phyloP scores from a whole-genome alignment of 306 rosid genomes.

The barrel medic (Medicago truncatula) region DNA sequence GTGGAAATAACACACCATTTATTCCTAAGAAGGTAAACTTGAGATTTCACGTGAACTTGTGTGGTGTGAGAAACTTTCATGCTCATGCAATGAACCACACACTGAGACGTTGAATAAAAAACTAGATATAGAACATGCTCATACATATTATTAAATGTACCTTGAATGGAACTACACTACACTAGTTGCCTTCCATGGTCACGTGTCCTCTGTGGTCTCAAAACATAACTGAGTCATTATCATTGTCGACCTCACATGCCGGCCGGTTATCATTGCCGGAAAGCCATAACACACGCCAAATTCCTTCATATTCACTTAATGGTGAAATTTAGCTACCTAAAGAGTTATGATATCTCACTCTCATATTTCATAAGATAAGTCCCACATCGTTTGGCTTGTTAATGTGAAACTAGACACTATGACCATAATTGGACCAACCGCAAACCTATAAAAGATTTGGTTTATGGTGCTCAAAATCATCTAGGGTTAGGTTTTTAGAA shows the following conservation, averaged over 20 bases:
- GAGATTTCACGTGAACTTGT: not conserved
- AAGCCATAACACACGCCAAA: slow-evolving; percentile 31
- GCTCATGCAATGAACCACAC: not conserved
- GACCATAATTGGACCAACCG: slow-evolving; percentile 32
- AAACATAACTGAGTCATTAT: slow-evolving; percentile 38
- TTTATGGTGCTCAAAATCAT: too few species aligned
- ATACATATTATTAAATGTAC: slow-evolving; percentile 34
- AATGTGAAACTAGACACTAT: slow-evolving; percentile 34
- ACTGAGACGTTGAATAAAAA: slow-evolving; percentile 27
- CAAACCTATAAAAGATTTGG: slow-evolving; percentile 5
- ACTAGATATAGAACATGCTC: slow-evolving; percentile 26
- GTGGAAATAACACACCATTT: too few species aligned
- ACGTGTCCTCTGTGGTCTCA: slow-evolving; percentile 54
- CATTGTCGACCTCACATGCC: slow-evolving; percentile 50
- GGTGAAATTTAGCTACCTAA: slow-evolving; percentile 20
- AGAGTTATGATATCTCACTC: slow-evolving; percentile 10
- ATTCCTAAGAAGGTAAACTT: too few species aligned
- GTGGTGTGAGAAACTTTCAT: slow-evolving; percentile 3
- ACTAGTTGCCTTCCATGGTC: slow-evolving; percentile 41
- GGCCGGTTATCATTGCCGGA: slow-evolving; percentile 51
- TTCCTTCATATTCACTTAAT: slow-evolving; percentile 20
- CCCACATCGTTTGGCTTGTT: slow-evolving; percentile 33
- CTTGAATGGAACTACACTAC: slow-evolving; percentile 7
- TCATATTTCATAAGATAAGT: slow-evolving; percentile 18
- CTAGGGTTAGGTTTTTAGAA: too few species aligned